Conservation (phyloP, 2,329 filamentous ascomycete genomes). For the Clonostachys rosea region DNA sequence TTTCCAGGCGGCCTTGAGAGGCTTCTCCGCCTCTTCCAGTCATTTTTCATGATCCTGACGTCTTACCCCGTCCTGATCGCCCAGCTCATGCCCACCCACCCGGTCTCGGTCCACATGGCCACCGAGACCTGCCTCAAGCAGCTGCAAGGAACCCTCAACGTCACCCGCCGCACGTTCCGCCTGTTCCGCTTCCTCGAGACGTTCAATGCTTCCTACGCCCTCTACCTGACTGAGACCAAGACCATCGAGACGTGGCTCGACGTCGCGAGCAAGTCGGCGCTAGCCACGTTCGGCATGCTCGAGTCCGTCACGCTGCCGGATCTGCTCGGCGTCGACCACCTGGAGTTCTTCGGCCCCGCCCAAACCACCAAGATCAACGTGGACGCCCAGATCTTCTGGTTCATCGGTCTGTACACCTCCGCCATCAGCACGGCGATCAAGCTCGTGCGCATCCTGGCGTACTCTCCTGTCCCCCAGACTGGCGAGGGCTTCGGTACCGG, state of each 20-base stretch:
- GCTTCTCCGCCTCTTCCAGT: conserved; percentile 52
- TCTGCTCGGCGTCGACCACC: conserved; percentile 31
- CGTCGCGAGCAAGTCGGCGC: conserved; percentile 50
- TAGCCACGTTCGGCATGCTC: conserved; percentile 63
- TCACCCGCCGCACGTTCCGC: conserved; percentile 59
- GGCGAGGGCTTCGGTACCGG: conserved; percentile 13
- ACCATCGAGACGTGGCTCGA: conserved; percentile 41
- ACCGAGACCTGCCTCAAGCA: conserved; percentile 22
- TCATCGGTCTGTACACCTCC: conserved; percentile 53
- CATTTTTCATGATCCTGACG: conserved; percentile 40
- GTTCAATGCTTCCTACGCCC: conserved; percentile 44
- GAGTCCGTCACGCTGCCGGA: conserved; percentile 61
- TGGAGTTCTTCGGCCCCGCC: conserved; percentile 48
- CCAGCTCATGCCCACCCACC: conserved; percentile 18
- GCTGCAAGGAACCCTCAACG: conserved; percentile 35
- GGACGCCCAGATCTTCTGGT: conserved; percentile 68
- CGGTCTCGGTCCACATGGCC: conserved; percentile 12
- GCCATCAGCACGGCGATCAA: conserved; percentile 35
- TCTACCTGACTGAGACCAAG: conserved; percentile 23
- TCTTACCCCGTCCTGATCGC: conserved; percentile 35
- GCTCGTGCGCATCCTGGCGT: conserved; percentile 28
- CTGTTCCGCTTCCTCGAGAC: conserved; percentile 64
- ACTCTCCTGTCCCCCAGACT: conserved; percentile 23
- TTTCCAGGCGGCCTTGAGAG: conserved; percentile 54
- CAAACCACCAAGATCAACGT: conserved; percentile 39